Conservation (phyloP, 805 yeast species). For the Jamesozyma hellenica region DNA sequence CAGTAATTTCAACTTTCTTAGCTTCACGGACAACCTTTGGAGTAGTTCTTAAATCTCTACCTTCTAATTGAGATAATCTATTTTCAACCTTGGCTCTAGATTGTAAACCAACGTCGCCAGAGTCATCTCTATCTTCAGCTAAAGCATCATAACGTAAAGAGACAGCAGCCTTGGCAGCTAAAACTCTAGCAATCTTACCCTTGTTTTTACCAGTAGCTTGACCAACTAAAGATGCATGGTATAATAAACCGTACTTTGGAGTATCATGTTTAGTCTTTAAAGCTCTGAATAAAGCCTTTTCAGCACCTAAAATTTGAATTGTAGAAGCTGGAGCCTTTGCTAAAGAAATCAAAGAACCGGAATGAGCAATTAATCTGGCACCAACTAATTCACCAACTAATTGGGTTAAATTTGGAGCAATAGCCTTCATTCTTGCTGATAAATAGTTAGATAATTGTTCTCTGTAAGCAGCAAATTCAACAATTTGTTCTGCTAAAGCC, state of each 20-base stretch:
- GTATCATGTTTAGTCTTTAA: constrained; percentile 97
- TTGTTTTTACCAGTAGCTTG: constrained; percentile 96
- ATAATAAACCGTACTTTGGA: constrained; percentile 92
- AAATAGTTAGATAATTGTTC: constrained; percentile 89
- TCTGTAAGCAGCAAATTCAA: constrained; percentile 91
- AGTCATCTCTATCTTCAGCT: constrained; percentile 93
- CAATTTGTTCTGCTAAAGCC: constrained; percentile 90
- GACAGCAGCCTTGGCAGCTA: constrained; percentile 97
- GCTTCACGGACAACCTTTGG: constrained; percentile 73
- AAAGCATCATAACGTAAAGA: constrained; percentile 93
- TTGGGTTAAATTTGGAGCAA: constrained; percentile 94
- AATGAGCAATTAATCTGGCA: constrained; percentile 94
- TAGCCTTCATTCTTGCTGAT: constrained; percentile 93
- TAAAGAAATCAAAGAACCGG: constrained; percentile 86
- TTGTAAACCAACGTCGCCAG: constrained; percentile 85
- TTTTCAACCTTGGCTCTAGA: constrained; percentile 90
- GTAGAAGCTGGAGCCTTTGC: constrained; percentile 99
- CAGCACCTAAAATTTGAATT: constrained; percentile 95
- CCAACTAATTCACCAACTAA: constrained; percentile 96
- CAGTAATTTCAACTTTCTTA: constrained; percentile 77
- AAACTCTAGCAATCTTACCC: constrained; percentile 97
- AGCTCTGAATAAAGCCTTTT: constrained; percentile 96
- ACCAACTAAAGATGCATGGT: constrained; percentile 94
- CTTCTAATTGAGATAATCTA: constrained; percentile 89
- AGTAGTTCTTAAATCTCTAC: constrained; percentile 89